Evolutionary conservation across 768 basidiomycete species (phyloP), one percentile per base, ranked within the genome.

Genomic region (Mrakia gelida): DNA sequence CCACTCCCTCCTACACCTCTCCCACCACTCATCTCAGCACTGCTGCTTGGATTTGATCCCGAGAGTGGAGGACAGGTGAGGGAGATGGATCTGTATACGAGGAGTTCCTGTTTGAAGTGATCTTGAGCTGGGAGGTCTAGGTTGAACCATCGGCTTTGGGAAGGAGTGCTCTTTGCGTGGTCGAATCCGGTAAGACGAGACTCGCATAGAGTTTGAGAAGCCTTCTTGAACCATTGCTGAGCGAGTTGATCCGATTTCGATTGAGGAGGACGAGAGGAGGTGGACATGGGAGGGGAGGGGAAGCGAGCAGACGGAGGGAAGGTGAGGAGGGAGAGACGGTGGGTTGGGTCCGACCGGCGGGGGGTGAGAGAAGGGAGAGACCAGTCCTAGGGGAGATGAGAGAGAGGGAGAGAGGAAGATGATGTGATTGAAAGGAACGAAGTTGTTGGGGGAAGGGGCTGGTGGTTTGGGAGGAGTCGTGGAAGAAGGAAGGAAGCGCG

Each of bases 61-160:
- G 9, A 38, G 3, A 8, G 28, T 45, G 30, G 73, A 41, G 73
- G 34, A 21, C 6, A 62, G 30, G 65, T 52, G 28, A 70, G n/a
- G 52, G 45, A 75, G 16, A 45, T 30, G 49, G 52, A 67, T 26
- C 62, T 75, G 49, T 75, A 75, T 21, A 70, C 59, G 38, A 34
- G 30, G 32, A 75, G 75, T 75, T 75, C 75, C 28, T 38, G 23
- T 21, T 45, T 61, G n/a, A 75, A 75, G 75, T 63, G 75, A 54
- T 75, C 75, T 11, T 63, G 63, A n/a, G 75, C 28, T 43, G 75
- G 75, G n/a, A 61, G 61, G 34, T 75, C 75, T 3, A 75, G 75
- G 16, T 75, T 75, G 75, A 75, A 75, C 75, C 75, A 75, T 7
- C 75, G 63, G 45, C 34, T 34, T 28, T 49, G 75, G 43, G 61